Conservation (phyloP, 306 rosid species). For the Gillenia trifoliata region DNA sequence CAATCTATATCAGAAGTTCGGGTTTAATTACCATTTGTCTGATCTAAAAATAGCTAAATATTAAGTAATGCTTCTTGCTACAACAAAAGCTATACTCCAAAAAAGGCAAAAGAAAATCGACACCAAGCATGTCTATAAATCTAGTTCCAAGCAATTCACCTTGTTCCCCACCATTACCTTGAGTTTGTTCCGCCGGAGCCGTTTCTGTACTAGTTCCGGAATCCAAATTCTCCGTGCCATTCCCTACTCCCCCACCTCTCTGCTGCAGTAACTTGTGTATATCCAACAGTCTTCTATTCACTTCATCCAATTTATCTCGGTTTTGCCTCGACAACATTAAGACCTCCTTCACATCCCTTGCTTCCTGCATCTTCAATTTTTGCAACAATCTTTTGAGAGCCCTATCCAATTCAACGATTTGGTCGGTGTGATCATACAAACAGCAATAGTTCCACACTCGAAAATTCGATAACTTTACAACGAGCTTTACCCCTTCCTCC, state of each 20-base stretch:
- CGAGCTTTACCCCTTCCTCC: not conserved
- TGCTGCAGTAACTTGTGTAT: not conserved
- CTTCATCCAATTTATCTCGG: not conserved
- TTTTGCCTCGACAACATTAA: not conserved
- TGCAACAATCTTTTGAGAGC: not conserved
- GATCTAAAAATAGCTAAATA: not conserved
- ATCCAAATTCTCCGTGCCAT: not conserved
- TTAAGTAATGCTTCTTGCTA: no score
- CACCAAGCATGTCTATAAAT: no score
- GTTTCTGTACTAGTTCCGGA: not conserved
- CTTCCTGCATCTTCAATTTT: not conserved
- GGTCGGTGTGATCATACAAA: not conserved
- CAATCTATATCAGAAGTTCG: not conserved
- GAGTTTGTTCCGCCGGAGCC: not conserved
- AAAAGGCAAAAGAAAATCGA: no score
- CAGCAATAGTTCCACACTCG: not conserved
- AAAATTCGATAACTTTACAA: not conserved
- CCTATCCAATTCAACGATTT: conserved; percentile 1
- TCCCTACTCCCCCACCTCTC: not conserved
- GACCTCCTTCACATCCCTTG: not conserved
- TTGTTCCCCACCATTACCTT: not conserved
- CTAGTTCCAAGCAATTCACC: not conserved
- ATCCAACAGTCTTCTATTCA: not conserved
- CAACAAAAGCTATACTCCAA: no score
- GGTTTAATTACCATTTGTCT: not conserved